phyloP scores from a whole-genome alignment of 805 yeast genomes.

The Yamadazyma akitaensis region DNA sequence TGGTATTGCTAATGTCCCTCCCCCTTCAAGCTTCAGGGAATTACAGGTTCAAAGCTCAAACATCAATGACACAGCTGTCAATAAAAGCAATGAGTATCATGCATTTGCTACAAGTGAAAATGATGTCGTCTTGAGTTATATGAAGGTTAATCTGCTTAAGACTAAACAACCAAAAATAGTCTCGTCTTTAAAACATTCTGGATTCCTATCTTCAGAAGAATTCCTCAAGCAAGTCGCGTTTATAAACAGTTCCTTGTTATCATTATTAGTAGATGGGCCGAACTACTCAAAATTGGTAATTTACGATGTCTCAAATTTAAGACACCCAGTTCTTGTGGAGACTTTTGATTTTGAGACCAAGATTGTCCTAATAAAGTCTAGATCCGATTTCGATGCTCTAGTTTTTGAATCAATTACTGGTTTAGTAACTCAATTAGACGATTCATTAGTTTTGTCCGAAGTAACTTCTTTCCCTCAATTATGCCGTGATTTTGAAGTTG shows the following conservation, averaged over 20 bases:
- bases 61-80: conserved; percentile 63
- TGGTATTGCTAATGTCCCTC: conserved; percentile 85
- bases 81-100: conserved; percentile 52
- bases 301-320: conserved; percentile 43
- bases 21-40: conserved; percentile 80
- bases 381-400: conserved; percentile 49
- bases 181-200: conserved; percentile 26
- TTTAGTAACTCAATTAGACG: conserved; percentile 41
- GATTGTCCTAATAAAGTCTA: conserved; percentile 53
- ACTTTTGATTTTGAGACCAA: conserved; percentile 47
- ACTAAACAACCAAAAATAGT: conserved; percentile 43
- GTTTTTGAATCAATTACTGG: conserved; percentile 67
- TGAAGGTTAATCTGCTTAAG: conserved; percentile 48
- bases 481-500: conserved; percentile 56
- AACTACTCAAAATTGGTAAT: conserved; percentile 49
- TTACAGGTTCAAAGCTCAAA: conserved; percentile 45
- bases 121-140: conserved; percentile 35
- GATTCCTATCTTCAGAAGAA: conserved; percentile 40
- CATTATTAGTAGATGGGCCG: conserved; percentile 56
- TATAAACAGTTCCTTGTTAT: conserved; percentile 48
- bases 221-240: conserved; percentile 63
- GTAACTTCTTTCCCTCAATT: conserved; percentile 63
- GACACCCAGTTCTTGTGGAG: conserved; percentile 39
- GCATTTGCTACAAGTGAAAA: conserved; percentile 54
- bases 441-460: conserved; percentile 26